phyloP scores from a whole-genome alignment of 495 filamentous ascomycete species.

The Hyaloscypha variabilis region DNA sequence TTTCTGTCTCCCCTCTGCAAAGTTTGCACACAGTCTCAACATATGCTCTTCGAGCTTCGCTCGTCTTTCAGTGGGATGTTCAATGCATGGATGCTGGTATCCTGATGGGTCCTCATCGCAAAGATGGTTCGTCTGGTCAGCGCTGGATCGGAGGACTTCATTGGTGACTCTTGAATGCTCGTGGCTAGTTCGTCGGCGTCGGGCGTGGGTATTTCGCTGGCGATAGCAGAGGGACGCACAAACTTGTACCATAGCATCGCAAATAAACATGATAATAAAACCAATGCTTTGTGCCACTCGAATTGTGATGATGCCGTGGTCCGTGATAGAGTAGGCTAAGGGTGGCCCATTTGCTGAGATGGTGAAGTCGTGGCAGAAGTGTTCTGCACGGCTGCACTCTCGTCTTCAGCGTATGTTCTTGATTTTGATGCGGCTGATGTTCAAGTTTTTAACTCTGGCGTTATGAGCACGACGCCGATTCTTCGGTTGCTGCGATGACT shows the following conservation, averaged over 20 bases:
- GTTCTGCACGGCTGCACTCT: too few relatives aligned
- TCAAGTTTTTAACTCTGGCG: too few relatives aligned
- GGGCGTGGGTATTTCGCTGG: background rate
- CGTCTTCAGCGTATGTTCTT: too few relatives aligned
- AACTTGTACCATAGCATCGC: background rate
- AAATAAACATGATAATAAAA: too few relatives aligned
- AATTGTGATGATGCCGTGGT: too few relatives aligned
- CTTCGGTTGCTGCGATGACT: too few relatives aligned
- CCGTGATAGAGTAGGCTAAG: too few relatives aligned
- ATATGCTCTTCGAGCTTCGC: background rate
- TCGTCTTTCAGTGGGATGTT: background rate
- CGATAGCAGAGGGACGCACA: background rate
- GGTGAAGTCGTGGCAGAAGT: too few relatives aligned
- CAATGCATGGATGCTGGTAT: slow-evolving; percentile 1
- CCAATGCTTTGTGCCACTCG: too few relatives aligned
- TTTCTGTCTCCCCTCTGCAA: background rate
- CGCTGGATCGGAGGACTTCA: slow-evolving; percentile 2
- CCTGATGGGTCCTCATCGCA: slow-evolving; percentile 3
- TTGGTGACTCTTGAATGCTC: background rate
- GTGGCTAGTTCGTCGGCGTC: background rate
- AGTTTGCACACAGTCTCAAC: background rate
- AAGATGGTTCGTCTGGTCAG: slow-evolving; percentile 2
- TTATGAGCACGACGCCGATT: too few relatives aligned
- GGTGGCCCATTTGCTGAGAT: too few relatives aligned
- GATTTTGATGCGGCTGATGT: too few relatives aligned